Percentiles rank a stretch among this genome's conserved stretches.
Evolutionary conservation across 352 stramenopile species (phyloP).

Genomic region (Globisporangium heterothallicum): DNA sequence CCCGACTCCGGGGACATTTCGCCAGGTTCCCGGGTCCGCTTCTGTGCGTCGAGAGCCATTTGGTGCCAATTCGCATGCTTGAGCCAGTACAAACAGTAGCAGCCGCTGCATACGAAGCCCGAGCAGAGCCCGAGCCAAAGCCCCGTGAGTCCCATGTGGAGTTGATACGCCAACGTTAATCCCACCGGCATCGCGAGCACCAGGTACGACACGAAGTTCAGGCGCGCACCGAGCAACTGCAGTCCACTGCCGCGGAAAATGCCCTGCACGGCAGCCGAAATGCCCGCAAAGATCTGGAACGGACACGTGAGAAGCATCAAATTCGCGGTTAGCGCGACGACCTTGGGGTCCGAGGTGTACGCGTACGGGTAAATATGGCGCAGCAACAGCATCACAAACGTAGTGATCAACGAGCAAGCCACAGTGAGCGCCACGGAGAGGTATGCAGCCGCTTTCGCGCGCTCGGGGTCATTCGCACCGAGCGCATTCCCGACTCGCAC

Average conservation of each 20-base stretch:
- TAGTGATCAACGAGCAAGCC: conserved; percentile 35
- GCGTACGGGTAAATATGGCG: conserved; percentile 50
- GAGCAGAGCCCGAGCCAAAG: conserved; percentile 78
- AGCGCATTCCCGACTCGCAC: conserved; percentile 84
- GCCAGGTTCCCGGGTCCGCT: conserved; percentile 39
- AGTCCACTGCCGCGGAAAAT: conserved; percentile 77
- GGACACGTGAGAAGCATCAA: conserved; percentile 64
- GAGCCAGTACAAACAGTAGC: conserved; percentile 72
- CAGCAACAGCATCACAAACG: conserved; percentile 50
- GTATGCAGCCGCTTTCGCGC: conserved; percentile 64
- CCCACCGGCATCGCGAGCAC: conserved; percentile 74
- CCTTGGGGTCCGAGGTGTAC: conserved; percentile 52
- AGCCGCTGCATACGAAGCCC: conserved; percentile 56
- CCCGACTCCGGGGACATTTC: conserved; percentile 19
- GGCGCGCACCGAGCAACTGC: conserved; percentile 70
- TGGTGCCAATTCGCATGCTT: conserved; percentile 62
- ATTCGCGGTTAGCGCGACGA: conserved; percentile 46
- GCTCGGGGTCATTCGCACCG: conserved; percentile 69
- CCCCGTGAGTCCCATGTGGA: conserved; percentile 57
- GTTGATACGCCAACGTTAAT: conserved; percentile 60
- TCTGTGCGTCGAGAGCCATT: conserved; percentile 54
- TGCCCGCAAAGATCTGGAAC: conserved; percentile 81
- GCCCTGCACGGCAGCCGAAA: conserved; percentile 65
- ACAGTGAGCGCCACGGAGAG: conserved; percentile 46
- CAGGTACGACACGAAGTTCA: conserved; percentile 87